Conservation (phyloP, 1,284 basidiomycete genomes). For the Austropuccinia psidii region DNA sequence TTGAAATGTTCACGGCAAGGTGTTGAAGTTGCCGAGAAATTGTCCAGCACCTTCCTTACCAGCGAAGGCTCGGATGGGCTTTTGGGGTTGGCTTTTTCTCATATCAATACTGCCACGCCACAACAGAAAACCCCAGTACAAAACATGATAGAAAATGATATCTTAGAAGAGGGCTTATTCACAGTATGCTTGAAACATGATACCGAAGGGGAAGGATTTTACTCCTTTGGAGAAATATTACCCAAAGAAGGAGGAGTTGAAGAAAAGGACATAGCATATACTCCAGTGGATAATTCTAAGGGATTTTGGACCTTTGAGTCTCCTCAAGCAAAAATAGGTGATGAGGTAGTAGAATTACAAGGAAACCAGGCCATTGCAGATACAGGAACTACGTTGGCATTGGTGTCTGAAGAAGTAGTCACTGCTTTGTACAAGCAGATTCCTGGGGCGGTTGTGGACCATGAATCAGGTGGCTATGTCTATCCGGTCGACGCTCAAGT, state of each 20-base stretch:
- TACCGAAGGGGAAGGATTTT: constrained; percentile 42
- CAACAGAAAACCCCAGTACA: constrained; percentile 48
- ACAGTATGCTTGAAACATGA: constrained; percentile 33
- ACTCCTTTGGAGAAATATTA: constrained; percentile 48
- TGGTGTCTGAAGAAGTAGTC: constrained; percentile 46
- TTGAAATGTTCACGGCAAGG: constrained; percentile 47
- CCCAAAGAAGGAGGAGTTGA: constrained; percentile 31
- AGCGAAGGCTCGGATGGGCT: constrained; percentile 49
- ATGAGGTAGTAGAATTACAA: constrained; percentile 39
- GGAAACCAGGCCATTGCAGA: constrained; percentile 50
- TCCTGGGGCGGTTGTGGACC: constrained; percentile 47
- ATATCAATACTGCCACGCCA: constrained; percentile 49
- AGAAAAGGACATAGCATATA: constrained; percentile 34
- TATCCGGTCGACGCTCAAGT: constrained; percentile 47
- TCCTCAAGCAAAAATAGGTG: constrained; percentile 43
- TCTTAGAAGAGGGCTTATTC: constrained; percentile 43
- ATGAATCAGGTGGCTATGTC: constrained; percentile 49
- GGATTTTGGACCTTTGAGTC: constrained; percentile 35
- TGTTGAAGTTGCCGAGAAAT: constrained; percentile 48
- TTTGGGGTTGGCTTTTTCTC: constrained; percentile 42
- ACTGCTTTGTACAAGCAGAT: constrained; percentile 46
- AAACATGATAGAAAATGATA: constrained; percentile 48
- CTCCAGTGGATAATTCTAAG: constrained; percentile 40
- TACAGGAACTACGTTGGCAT: constrained; percentile 50
- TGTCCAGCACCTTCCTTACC: constrained; percentile 48